These are phyloP conservation scores for Vicia villosa DNA, from an alignment of 306 rosid species.

Conservation along the genomic window DNA sequence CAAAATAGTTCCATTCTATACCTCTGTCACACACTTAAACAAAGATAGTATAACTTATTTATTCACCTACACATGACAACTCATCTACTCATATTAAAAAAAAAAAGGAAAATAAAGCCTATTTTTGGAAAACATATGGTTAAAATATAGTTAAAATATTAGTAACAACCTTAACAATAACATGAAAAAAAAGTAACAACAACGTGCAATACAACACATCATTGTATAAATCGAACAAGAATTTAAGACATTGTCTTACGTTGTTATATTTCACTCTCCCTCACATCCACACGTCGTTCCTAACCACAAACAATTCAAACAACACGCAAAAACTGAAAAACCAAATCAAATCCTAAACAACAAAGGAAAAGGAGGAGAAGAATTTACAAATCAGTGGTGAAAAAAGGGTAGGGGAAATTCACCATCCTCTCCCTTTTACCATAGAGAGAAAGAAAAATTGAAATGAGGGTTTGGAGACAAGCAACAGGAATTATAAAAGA, in stretches of 20 bases:
- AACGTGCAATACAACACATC: background rate
- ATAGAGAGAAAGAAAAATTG: background rate
- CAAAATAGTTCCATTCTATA: too few species aligned
- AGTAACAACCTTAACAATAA: background rate
- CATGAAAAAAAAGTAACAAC: background rate
- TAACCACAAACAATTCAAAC: background rate
- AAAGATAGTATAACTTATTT: background rate
- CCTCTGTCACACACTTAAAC: too few species aligned
- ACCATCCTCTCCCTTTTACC: background rate
- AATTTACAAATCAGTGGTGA: background rate
- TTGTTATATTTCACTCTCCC: background rate
- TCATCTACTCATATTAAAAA: background rate
- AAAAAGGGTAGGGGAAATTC: conserved; percentile 16
- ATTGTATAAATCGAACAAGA: background rate
- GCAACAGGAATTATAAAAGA: conserved; percentile 76
- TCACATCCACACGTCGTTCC: background rate
- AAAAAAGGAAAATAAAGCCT: background rate
- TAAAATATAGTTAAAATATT: background rate
- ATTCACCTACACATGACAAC: background rate
- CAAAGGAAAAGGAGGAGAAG: background rate
- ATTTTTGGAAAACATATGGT: background rate
- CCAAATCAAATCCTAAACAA: background rate
- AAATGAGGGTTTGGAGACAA: conserved; percentile 71
- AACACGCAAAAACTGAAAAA: background rate
- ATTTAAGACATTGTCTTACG: background rate